Percentiles rank a stretch among this genome's conserved stretches.
Evolutionary conservation across 2,329 filamentous ascomycete species (phyloP).

Genomic region (Pseudogymnoascus destructans): DNA sequence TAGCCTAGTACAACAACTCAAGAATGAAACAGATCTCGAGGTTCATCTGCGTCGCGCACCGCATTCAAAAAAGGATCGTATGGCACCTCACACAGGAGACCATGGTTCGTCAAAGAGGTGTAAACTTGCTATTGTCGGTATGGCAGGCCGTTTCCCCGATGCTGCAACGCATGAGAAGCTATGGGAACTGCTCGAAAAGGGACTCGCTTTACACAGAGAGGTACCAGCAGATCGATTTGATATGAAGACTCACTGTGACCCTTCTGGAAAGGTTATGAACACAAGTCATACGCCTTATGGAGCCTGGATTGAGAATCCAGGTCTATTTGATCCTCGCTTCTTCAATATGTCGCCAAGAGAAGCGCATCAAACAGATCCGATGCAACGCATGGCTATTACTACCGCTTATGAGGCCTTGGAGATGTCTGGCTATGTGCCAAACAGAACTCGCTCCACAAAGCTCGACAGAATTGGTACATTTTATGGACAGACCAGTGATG

Average conservation of each 20-base stretch:
- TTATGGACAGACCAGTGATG: slow-evolving; percentile 25
- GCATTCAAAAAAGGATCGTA: slow-evolving; percentile 16
- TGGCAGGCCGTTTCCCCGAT: slow-evolving; percentile 65
- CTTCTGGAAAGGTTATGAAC: slow-evolving; percentile 59
- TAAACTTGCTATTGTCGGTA: slow-evolving; percentile 77
- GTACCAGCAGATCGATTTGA: slow-evolving; percentile 60
- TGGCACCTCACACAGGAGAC: slow-evolving; percentile 28
- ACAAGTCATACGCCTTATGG: slow-evolving; percentile 66
- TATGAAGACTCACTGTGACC: slow-evolving; percentile 56
- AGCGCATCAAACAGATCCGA: slow-evolving; percentile 67
- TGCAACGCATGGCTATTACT: slow-evolving; percentile 62
- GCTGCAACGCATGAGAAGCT: slow-evolving; percentile 58
- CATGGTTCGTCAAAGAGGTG: slow-evolving; percentile 37
- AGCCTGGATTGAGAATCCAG: slow-evolving; percentile 58
- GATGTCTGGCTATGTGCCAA: slow-evolving; percentile 58
- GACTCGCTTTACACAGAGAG: slow-evolving; percentile 58
- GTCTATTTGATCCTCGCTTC: slow-evolving; percentile 68
- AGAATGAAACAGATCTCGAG: slow-evolving; percentile 31
- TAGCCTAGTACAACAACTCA: slow-evolving; percentile 33
- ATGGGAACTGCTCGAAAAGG: slow-evolving; percentile 63
- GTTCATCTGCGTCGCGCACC: slow-evolving; percentile 31
- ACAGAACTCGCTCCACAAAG: slow-evolving; percentile 23
- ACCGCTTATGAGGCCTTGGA: slow-evolving; percentile 74
- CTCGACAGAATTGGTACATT: slow-evolving; percentile 32
- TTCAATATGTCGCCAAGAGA: slow-evolving; percentile 81